A percentile compares a stretch with the other conserved stretches of the same genome.
Conservation (phyloP, 108 stramenopile species). For the Pseudonitzschia delicatissima region DNA sequence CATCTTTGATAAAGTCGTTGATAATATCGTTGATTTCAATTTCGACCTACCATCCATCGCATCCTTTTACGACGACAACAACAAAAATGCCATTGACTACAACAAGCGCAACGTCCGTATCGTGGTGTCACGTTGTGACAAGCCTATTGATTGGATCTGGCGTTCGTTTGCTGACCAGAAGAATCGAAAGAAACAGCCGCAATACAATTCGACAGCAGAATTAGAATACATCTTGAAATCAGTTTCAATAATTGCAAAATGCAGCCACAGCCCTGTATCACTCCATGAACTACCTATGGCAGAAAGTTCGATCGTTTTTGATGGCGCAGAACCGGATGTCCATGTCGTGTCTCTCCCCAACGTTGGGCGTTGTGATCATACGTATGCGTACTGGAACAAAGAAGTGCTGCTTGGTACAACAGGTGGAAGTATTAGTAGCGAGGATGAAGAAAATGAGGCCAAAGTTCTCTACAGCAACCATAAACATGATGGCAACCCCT, state of each 20-base stretch:
- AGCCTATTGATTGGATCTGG: not conserved
- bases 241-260: not conserved
- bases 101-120: not conserved
- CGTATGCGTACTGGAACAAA: slow-evolving; percentile 36
- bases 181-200: no score
- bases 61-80: no score
- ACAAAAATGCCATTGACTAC: no score
- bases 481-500: not conserved
- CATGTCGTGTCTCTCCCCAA: slow-evolving; percentile 23
- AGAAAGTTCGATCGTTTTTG: not conserved
- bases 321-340: no score
- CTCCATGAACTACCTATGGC: not conserved
- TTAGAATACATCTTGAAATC: not conserved
- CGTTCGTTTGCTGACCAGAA: no score
- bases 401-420: slow-evolving; percentile 1
- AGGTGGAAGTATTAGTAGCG: no score
- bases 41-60: no score
- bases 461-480: not conserved
- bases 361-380: slow-evolving; percentile 43
- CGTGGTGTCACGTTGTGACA: not conserved
- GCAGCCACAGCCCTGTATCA: not conserved
- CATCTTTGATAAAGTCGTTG: no score
- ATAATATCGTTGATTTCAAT: no score
- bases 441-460: not conserved
- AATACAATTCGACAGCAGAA: not conserved